These are phyloP conservation scores for Wickerhamomyces bovis DNA, from an alignment of 805 yeast genomes.

Conservation along the genomic window DNA sequence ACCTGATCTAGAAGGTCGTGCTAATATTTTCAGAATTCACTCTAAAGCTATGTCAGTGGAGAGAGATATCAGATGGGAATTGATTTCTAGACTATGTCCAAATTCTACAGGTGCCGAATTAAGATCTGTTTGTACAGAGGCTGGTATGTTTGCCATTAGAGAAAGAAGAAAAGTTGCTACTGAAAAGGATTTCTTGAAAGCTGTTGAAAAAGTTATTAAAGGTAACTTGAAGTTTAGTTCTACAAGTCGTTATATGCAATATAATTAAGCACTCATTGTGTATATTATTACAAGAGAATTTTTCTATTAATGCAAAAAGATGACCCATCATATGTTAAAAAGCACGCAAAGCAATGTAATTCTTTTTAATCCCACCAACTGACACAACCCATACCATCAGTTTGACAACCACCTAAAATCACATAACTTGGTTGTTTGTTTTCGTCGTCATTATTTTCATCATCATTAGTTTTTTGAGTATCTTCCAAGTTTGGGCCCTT, in stretches of 20 bases:
- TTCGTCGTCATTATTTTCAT: slow-evolving; percentile 30
- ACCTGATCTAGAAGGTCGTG: slow-evolving; percentile 97
- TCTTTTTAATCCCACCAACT: slow-evolving; percentile 83
- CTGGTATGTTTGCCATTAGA: slow-evolving; percentile 99
- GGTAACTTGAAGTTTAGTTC: slow-evolving; percentile 97
- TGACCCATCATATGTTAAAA: not conserved
- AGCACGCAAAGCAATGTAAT: not conserved
- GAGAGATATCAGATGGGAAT: slow-evolving; percentile 97
- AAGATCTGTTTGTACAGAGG: slow-evolving; percentile 97
- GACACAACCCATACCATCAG: slow-evolving; percentile 94
- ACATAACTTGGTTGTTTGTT: slow-evolving; percentile 70
- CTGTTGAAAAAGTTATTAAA: slow-evolving; percentile 97
- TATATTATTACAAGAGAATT: not conserved
- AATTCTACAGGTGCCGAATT: slow-evolving; percentile 98
- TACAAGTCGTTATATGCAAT: slow-evolving; percentile 98
- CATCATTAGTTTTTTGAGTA: slow-evolving; percentile 19
- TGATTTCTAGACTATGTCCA: slow-evolving; percentile 94
- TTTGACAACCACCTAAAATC: slow-evolving; percentile 82
- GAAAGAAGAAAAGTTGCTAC: slow-evolving; percentile 98
- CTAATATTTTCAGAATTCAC: slow-evolving; percentile 95
- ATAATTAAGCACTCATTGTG: slow-evolving; percentile 46
- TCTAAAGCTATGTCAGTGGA: slow-evolving; percentile 97
- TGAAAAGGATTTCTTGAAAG: slow-evolving; percentile 94
- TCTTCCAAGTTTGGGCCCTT: slow-evolving; percentile 45
- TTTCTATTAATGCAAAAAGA: slow-evolving; percentile 1